phyloP scores from a whole-genome alignment of 177 flowering plant species.

The Telopea speciosissima region DNA sequence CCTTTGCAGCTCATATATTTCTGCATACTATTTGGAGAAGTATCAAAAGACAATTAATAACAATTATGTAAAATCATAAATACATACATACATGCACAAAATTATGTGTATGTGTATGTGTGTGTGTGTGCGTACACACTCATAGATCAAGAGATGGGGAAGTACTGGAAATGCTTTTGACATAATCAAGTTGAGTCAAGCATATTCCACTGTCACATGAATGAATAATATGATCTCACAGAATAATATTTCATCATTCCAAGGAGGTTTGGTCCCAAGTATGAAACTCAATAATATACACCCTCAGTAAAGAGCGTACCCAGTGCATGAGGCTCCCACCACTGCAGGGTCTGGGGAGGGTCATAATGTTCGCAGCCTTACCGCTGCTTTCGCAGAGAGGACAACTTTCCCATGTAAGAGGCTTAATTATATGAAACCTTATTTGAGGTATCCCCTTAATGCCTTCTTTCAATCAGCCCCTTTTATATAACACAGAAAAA shows the following conservation, averaged over 20 bases:
- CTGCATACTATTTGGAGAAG: conserved; percentile 48
- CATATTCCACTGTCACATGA: not conserved
- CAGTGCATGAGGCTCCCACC: too few relatives aligned
- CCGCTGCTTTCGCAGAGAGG: too few relatives aligned
- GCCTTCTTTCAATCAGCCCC: too few relatives aligned
- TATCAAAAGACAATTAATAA: not conserved
- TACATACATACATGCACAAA: not conserved
- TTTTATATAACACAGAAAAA: too few relatives aligned
- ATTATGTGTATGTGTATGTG: not conserved
- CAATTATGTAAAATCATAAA: too few relatives aligned
- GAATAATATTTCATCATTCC: not conserved
- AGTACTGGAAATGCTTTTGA: not conserved
- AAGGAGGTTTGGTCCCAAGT: not conserved
- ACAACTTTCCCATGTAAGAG: not conserved
- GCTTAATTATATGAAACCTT: not conserved
- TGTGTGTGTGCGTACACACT: too few relatives aligned
- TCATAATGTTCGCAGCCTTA: too few relatives aligned
- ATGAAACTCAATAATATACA: not conserved
- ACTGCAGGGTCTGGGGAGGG: too few relatives aligned
- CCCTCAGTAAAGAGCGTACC: not conserved
- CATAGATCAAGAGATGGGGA: not conserved
- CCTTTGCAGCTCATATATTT: conserved; percentile 87
- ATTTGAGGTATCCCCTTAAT: too few relatives aligned
- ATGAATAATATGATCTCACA: not conserved
- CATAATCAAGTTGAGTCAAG: not conserved